Evolutionary conservation across 2,329 filamentous ascomycete species (phyloP), one percentile per base, ranked within the genome.

Genomic region (Sporothrix phasma): DNA sequence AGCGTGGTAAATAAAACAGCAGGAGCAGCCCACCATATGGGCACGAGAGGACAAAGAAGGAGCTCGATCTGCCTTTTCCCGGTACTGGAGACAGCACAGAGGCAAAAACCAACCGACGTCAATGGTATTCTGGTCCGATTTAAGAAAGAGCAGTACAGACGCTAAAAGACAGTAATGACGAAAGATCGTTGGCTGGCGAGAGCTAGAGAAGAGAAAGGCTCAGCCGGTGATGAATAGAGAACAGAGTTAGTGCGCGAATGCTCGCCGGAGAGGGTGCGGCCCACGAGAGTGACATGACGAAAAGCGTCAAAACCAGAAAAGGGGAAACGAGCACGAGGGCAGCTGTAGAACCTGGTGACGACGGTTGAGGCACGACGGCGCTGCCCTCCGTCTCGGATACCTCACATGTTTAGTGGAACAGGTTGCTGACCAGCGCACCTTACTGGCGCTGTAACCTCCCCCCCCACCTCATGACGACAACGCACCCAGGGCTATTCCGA

Each of bases 401-500:
- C 10, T 29, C 29, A 10, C 37, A 37, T n/a, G 39, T 19, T 8
- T 29, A 13, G 51, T 39, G 31, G 31, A 37, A 17, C 3, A 19
- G n/a, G 26, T 31, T 37, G 31, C 51, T 56, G 51, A 37, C 19
- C 31, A 51, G 29, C 29, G 51, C 19, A 39, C 51, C 31, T 56
- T 56, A 31, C 51, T 19, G 3, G 34, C 11, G 51, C 51, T 54
- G 22, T 22, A 41, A n/a, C 22, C 49, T 10, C 39, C 56, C 56
- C n/a, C n/a, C n/a, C n/a, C n/a, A n/a, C n/a, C n/a, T n/a, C 39
- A 59, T 59, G 56, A 59, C 56, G 56, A 59, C 56, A 59, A 29
- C 24, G 8, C 39, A 31, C 17, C 19, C 3, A 26, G 46, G 45
- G 56, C 56, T 59, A 59, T 45, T 6, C 56, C 56, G 39, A 59